Base-by-base conservation (phyloP, 305 asterid species). In the Ajuga reptans region DNA sequence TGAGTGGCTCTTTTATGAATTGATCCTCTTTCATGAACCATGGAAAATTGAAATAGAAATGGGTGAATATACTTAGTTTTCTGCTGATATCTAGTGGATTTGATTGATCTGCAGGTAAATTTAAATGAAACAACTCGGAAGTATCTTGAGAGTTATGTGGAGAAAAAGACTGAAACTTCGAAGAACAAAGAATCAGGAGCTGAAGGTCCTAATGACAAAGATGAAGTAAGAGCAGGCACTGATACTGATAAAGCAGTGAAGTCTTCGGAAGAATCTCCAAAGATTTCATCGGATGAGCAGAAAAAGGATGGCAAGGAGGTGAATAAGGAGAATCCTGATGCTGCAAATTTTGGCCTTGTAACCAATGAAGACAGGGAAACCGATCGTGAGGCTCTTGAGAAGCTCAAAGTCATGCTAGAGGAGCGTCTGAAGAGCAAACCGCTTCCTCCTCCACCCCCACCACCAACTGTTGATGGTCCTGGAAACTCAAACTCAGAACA, bases 341-440 rank as follows among this genome's bases (percentile, higher is more conserved):
- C 86, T 75, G 71, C 86, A 66, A 82, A 62, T 79, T 87, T 91
- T 64, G 98, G 96, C 64, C 83, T 86, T 71, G 91, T 89, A 53
- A 86, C 89, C 63, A 90, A 89, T 39, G 95, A 83, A 76, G 98
- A 87, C 83, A 81, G 76, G 73, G 82, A 83, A 72, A 83, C 89
- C 68, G 99, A 94, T 67, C 77, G 72, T 12, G 93, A 79, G 75
- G 91, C 87, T 71, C 70, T 72, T 76, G 96, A 83, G 72, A 87
- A 91, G 80, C 83, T 94, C 66, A 82, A 75, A 10, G 82, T 71
- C 66, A 85, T 94, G 92, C 53, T 89, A 72, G 97, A 89, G 75
- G 99, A 94, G 86, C 86, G 99, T 75, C 64, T 89, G 81, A 94
- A 77, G 85, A 89, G 69, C 81, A 87, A 77, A 63, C 99, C 98